These are phyloP conservation scores for Keqinozyma sinolaborantium DNA, from an alignment of 1,139 yeast species.

Conservation along the genomic window DNA sequence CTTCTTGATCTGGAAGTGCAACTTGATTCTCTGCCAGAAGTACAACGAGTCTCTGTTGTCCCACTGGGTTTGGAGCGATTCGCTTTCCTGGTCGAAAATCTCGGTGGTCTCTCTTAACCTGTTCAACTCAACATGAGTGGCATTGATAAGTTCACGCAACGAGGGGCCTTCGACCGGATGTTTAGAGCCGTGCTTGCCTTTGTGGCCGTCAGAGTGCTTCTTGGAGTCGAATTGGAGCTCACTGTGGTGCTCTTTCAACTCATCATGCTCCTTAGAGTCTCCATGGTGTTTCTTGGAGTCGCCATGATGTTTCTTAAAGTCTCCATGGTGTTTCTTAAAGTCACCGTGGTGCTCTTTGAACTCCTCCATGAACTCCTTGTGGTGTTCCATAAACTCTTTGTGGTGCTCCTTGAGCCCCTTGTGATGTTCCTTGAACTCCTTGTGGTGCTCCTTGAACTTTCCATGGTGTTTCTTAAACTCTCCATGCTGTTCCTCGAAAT, in stretches of 20 bases:
- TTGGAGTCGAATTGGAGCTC: slow-evolving; percentile 6
- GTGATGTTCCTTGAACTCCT: too few relatives aligned
- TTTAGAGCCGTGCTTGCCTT: too few relatives aligned
- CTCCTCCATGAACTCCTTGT: neutral
- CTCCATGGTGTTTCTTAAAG: neutral
- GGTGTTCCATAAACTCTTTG: too few relatives aligned
- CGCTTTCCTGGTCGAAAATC: slow-evolving; percentile 35
- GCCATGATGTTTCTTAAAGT: neutral
- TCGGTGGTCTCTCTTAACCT: slow-evolving; percentile 22
- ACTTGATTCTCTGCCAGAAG: slow-evolving; percentile 41
- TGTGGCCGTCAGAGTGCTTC: too few relatives aligned
- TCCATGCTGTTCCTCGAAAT: too few relatives aligned
- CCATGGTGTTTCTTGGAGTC: slow-evolving; percentile 2
- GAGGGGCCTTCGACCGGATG: too few relatives aligned
- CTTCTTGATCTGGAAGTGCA: slow-evolving; percentile 27
- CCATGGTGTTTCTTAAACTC: too few relatives aligned
- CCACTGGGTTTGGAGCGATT: slow-evolving; percentile 29
- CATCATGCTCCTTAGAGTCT: slow-evolving; percentile 2
- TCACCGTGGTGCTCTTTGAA: neutral
- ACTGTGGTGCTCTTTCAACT: neutral
- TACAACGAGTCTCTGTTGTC: slow-evolving; percentile 30
- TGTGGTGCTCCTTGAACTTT: too few relatives aligned
- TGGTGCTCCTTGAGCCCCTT: too few relatives aligned
- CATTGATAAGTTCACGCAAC: slow-evolving; percentile 23
- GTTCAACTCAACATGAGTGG: slow-evolving; percentile 23